These are phyloP conservation scores for Lasiodiplodia citricola DNA, from an alignment of 2,329 filamentous ascomycete genomes.

Conservation along the genomic window DNA sequence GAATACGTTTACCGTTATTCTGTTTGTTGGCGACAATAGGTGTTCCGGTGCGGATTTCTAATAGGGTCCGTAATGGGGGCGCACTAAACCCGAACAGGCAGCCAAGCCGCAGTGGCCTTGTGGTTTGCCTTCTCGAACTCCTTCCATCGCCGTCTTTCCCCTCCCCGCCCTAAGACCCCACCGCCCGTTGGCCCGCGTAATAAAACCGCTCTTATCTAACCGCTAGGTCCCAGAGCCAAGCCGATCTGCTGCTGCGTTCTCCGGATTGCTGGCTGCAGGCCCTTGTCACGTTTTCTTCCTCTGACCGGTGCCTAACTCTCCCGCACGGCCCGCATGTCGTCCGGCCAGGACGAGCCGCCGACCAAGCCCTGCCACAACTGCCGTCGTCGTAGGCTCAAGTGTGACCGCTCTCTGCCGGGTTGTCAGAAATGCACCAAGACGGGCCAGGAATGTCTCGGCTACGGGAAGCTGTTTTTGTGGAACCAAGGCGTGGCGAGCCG, in stretches of 20 bases:
- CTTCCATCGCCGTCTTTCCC: background rate
- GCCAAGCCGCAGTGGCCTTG: constrained; percentile 9
- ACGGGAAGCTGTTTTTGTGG: constrained; percentile 67
- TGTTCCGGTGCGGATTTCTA: background rate
- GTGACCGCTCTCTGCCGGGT: constrained; percentile 64
- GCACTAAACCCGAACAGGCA: constrained; percentile 4
- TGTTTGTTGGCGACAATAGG: background rate
- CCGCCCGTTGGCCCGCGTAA: background rate
- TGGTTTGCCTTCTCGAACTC: background rate
- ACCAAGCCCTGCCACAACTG: constrained; percentile 65
- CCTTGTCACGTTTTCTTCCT: background rate
- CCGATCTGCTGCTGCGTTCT: constrained; percentile 4
- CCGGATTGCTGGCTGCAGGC: background rate
- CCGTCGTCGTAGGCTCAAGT: constrained; percentile 64
- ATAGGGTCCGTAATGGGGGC: background rate
- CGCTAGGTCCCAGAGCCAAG: background rate
- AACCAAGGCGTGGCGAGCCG: constrained; percentile 58
- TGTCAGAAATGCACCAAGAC: constrained; percentile 65
- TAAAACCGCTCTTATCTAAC: background rate
- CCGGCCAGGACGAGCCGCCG: constrained; percentile 27
- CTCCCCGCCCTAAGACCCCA: background rate
- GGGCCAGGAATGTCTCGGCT: constrained; percentile 65
- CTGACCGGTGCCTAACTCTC: background rate
- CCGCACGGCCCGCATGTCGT: constrained; percentile 13
- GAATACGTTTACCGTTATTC: background rate